Evolutionary conservation across 345 rosid genomes (phyloP).

Genomic region (Citrus maxima): DNA sequence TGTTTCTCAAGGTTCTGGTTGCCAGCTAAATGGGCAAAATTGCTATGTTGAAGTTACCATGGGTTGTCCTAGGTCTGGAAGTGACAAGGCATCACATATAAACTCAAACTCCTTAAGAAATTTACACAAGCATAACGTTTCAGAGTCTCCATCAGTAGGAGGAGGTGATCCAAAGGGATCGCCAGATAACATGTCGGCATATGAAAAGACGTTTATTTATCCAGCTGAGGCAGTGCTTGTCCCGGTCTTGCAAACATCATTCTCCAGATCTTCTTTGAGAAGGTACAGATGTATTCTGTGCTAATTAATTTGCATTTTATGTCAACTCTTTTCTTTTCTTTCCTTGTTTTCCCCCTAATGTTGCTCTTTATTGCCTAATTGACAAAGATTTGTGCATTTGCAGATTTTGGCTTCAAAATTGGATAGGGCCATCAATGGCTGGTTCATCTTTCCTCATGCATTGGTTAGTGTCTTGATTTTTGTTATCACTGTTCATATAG

Average conservation of each 20-base stretch:
- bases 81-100: slow-evolving; percentile 41
- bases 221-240: slow-evolving; percentile 92
- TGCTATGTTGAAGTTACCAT: slow-evolving; percentile 80
- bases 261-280: slow-evolving; percentile 81
- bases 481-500: background rate
- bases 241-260: slow-evolving; percentile 79
- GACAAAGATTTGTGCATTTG: slow-evolving; percentile 21
- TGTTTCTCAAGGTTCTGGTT: slow-evolving; percentile 56
- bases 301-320: slow-evolving; percentile 2
- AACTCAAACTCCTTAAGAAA: slow-evolving; percentile 37
- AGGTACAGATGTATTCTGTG: slow-evolving; percentile 46
- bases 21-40: slow-evolving; percentile 62
- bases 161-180: slow-evolving; percentile 56
- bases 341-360: background rate
- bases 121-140: slow-evolving; percentile 52
- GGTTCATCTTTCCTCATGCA: slow-evolving; percentile 89
- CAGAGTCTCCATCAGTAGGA: slow-evolving; percentile 56
- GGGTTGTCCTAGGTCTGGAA: slow-evolving; percentile 59
- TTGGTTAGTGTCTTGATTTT: slow-evolving; percentile 51
- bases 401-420: slow-evolving; percentile 99
- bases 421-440: slow-evolving; percentile 92
- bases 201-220: slow-evolving; percentile 73
- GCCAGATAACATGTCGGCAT: slow-evolving; percentile 32
- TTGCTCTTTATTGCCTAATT: slow-evolving; percentile 9
- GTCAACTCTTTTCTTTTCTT: background rate